Evolutionary conservation across 1,284 basidiomycete genomes (phyloP), one percentile per base, ranked within the genome.

Genomic region (Marasmius tenuissimus): DNA sequence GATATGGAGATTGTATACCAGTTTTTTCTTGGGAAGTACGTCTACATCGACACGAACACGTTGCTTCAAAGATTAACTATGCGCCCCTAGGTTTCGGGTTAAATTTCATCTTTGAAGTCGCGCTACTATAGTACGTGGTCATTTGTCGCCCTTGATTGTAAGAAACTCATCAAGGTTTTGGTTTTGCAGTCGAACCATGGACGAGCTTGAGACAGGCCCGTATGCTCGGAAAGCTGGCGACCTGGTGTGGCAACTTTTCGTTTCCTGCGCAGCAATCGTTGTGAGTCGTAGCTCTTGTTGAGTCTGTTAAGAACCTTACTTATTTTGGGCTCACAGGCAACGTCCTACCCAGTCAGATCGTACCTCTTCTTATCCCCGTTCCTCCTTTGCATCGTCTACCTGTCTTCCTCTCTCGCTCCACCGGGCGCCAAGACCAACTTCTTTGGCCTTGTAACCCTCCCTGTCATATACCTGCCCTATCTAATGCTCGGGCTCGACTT

Each of bases 1-100:
- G 86, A 33, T 96, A 56, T 94, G 92, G 91, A 81, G 94, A 67
- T 67, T 90, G 9, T 84, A 85, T 68, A 89, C 92, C 1, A 87
- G 85, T 56, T 90, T 94, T 79, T 92, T 94, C 71, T 78, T 88
- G 33, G 93, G 88, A 67, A 81, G 91, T 89, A 60, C 73, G 85
- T 76, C 1, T 27, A 4, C 27, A 27, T 27, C 4, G 27, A 6
- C 14, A 61, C 1, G 49, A 16, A 42, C 20, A 45, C 7, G 38
- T 37, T 51, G 59, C 57, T 61, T 12, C 22, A 40, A 18, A 27
- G 38, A 27, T 39, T 39, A 50, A 47, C 38, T 45, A 18, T 35
- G 53, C 49, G 37, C 33, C 27, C 38, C 9, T 63, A 90, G 90
- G 85, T 40, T 69, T 71, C 12, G 84, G 84, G 2, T 73, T 93